Conservation (phyloP, 306 rosid species). For the Citrullus colocynthis region DNA sequence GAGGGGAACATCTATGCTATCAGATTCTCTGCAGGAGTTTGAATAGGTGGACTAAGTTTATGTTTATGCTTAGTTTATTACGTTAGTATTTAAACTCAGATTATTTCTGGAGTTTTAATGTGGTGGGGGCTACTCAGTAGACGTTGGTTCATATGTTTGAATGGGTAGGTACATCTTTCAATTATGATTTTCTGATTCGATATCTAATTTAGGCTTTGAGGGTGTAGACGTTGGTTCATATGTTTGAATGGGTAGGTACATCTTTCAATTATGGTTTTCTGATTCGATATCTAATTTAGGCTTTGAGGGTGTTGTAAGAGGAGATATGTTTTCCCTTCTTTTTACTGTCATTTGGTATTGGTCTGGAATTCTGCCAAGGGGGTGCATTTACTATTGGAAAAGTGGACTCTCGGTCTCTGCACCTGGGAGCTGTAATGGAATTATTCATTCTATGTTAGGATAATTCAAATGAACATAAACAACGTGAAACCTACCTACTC, state of each 20-base stretch:
- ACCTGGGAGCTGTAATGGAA: background rate
- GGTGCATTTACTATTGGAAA: background rate
- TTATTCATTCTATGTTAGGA: background rate
- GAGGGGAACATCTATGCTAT: slow-evolving; percentile 2
- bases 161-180: background rate
- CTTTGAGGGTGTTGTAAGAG: background rate
- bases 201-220: background rate
- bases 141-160: background rate
- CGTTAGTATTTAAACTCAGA: background rate
- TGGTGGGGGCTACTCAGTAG: background rate
- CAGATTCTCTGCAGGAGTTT: background rate
- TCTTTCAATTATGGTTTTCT: background rate
- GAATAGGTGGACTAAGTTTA: background rate
- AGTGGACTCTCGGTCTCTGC: background rate
- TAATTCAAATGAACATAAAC: background rate
- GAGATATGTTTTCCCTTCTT: background rate
- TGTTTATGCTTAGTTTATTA: background rate
- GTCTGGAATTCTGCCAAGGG: background rate
- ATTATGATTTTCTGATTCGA: background rate
- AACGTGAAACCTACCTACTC: background rate
- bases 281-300: background rate
- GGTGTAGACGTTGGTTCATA: background rate
- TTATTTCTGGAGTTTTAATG: background rate
- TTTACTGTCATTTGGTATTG: background rate
- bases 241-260: background rate